Conservation (phyloP, 306 rosid genomes). For the Canavalia gladiata region DNA sequence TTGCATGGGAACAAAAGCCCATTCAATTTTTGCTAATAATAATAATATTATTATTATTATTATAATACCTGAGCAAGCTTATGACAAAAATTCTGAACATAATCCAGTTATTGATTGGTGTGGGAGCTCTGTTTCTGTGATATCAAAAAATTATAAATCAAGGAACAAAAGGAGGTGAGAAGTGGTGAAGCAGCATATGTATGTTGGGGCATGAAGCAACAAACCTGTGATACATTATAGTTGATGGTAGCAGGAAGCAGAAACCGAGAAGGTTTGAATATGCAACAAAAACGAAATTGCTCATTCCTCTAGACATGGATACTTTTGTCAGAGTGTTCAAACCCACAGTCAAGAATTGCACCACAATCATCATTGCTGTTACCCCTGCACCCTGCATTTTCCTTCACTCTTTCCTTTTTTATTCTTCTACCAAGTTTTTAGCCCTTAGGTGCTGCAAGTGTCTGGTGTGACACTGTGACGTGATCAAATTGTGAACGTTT, state of each 20-base stretch:
- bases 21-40: not conserved
- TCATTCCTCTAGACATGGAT: constrained; percentile 36
- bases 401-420: not conserved
- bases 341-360: constrained; percentile 37
- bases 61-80: constrained; percentile 34
- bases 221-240: constrained; percentile 25
- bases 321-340: constrained; percentile 43
- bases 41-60: too few species aligned
- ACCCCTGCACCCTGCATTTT: constrained; percentile 3
- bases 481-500: too few species aligned
- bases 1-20: not conserved
- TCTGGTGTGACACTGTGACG: too few species aligned
- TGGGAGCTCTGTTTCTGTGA: constrained; percentile 41
- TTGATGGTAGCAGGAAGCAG: not conserved
- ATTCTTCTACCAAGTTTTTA: too few species aligned
- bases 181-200: not conserved
- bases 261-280: constrained; percentile 37
- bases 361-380: constrained; percentile 22
- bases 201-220: not conserved
- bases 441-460: too few species aligned
- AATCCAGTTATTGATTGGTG: constrained; percentile 3
- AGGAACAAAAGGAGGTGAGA: not conserved
- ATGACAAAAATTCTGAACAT: constrained; percentile 39
- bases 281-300: constrained; percentile 26
- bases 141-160: not conserved